Evolutionary conservation across 805 yeast species (phyloP).

Genomic region (Wickerhamomyces subpelliculosus): DNA sequence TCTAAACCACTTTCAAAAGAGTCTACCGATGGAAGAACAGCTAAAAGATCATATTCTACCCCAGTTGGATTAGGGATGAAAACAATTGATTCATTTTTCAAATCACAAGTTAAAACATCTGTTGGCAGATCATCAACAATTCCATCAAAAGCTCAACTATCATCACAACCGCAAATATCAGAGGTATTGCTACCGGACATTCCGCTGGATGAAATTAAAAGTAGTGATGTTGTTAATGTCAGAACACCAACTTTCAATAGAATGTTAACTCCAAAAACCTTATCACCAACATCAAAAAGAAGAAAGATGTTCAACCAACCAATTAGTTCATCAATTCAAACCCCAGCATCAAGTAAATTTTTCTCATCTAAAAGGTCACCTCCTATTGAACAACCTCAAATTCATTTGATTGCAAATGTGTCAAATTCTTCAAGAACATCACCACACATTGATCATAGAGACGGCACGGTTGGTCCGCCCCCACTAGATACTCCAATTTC

Average conservation of each 20-base stretch:
- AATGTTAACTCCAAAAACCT: background rate
- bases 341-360: conserved; percentile 8
- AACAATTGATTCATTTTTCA: conserved; percentile 12
- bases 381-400: background rate
- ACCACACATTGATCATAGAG: no score
- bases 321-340: background rate
- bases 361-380: conserved; percentile 2
- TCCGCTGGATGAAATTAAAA: no score
- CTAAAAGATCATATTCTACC: conserved; percentile 3
- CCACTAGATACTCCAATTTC: no score
- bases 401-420: background rate
- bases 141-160: no score
- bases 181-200: no score
- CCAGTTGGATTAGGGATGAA: background rate
- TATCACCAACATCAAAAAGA: conserved; percentile 19
- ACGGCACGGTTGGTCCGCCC: no score
- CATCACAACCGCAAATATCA: no score
- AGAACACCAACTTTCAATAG: background rate
- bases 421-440: background rate
- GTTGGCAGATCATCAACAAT: background rate
- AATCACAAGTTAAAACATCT: background rate
- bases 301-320: conserved; percentile 8
- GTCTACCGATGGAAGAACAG: background rate
- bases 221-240: no score
- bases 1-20: background rate